phyloP scores from a whole-genome alignment of 2,329 filamentous ascomycete genomes.

The Mariannaea sp. region DNA sequence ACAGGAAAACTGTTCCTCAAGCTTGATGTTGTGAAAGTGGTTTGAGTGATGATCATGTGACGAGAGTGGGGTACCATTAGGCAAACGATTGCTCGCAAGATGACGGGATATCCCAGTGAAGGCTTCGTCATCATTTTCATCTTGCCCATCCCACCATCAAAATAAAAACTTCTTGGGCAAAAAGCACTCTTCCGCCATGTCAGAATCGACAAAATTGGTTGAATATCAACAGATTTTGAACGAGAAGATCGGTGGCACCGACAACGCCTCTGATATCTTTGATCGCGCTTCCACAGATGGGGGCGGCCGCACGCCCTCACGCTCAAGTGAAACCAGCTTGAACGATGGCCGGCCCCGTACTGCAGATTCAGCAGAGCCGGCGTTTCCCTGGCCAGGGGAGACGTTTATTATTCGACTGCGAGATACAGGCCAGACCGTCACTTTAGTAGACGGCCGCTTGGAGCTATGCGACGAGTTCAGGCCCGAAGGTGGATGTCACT shows the following conservation, averaged over 20 bases:
- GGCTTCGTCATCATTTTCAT: neutral
- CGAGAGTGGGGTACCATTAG: slow-evolving; percentile 13
- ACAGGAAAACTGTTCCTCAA: too few relatives aligned
- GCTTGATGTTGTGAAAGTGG: too few relatives aligned
- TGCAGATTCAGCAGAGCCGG: slow-evolving; percentile 24
- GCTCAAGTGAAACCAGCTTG: slow-evolving; percentile 7
- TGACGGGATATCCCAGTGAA: too few relatives aligned
- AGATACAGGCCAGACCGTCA: slow-evolving; percentile 36
- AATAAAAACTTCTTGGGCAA: too few relatives aligned
- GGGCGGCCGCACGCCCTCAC: slow-evolving; percentile 23
- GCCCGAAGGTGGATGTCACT: slow-evolving; percentile 38
- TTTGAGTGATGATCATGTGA: slow-evolving; percentile 9
- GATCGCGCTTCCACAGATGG: slow-evolving; percentile 30
- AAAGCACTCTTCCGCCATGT: neutral
- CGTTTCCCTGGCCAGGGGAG: slow-evolving; percentile 35
- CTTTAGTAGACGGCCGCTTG: slow-evolving; percentile 39
- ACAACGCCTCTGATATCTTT: neutral
- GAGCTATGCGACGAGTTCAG: slow-evolving; percentile 27
- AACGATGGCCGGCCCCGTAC: slow-evolving; percentile 12
- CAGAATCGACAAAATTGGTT: neutral
- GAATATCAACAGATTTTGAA: neutral
- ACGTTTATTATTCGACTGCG: slow-evolving; percentile 41
- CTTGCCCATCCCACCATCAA: neutral
- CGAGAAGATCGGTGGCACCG: neutral
- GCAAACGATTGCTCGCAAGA: too few relatives aligned